Percentiles rank a stretch among this genome's conserved stretches.
phyloP scores from a whole-genome alignment of 208 protist genomes.

The Leishmania amazonensis region DNA sequence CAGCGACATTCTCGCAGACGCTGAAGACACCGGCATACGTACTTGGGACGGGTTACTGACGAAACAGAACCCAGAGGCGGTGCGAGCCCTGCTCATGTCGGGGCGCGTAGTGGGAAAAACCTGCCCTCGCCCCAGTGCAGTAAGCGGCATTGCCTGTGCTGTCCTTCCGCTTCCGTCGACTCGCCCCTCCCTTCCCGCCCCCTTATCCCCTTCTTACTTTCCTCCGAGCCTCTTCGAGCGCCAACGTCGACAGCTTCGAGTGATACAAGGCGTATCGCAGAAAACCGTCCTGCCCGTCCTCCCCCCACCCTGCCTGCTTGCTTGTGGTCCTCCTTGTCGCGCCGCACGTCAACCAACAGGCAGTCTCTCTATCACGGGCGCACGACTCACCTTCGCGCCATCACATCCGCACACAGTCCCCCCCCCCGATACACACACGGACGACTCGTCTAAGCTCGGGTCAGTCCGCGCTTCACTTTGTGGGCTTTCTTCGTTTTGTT shows the following conservation, averaged over 20 bases:
- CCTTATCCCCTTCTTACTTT: not conserved
- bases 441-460: not conserved
- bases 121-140: not conserved
- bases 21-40: not conserved
- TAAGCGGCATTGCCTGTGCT: not conserved
- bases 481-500: not conserved
- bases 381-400: not conserved
- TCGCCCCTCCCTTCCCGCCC: not conserved
- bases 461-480: not conserved
- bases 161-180: not conserved
- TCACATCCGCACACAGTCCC: not conserved
- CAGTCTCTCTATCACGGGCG: not conserved
- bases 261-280: not conserved
- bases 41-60: not conserved
- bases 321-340: not conserved
- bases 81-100: not conserved
- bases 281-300: no score
- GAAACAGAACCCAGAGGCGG: not conserved
- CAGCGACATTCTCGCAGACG: not conserved
- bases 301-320: not conserved
- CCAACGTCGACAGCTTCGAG: not conserved
- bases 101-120: not conserved
- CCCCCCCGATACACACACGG: not conserved
- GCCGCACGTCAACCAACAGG: not conserved
- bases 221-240: not conserved